Base-by-base conservation (phyloP, 768 basidiomycete genomes). In the Macrolepiota fuliginosa region DNA sequence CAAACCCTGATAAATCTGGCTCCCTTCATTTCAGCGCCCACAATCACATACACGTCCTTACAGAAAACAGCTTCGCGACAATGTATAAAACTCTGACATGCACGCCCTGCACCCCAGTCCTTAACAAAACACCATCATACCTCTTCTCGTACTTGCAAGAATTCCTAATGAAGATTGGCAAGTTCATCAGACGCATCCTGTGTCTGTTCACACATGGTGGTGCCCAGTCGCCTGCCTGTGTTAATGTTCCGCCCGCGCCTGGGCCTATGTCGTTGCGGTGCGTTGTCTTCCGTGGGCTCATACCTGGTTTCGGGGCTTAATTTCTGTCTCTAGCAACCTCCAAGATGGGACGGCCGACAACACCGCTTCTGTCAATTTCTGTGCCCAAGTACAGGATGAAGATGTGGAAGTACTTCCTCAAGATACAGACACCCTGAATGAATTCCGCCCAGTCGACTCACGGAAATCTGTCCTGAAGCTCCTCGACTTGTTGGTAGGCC, bases 1-100 rank as follows among this genome's bases (percentile, higher is more conserved):
- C 32, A 7, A 37, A 36, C n/a, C 24, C 24, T 17, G 42, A 45
- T 32, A 32, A 15, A 1, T 25, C 29, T 7, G 1, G 39, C 3
- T 39, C 46, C 36, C 12, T 22, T 22, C 35, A 24, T 25, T 27
- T 36, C 22, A 45, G 59, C 52, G 32, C 59, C 59, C 59, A 61
- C 59, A 61, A n/a, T 35, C 12, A 24, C 52, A 61, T 61, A 61
- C 59, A 61, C 24, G 15, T 46, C 29, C 42, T 54, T 45, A 54
- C 42, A 39, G 40, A 61, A 32, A 22, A 45, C 52, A 61, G 51
- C 51, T 13, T 42, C 32, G 42, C 15, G 35, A 25, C 56, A 36
- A 25, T 40, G 54, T 29, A 55, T 55, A 55, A 55, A 45, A 11
- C 22, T 24, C 24, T 37, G 46, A 22, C 22, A 25, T 40, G 25